These are phyloP conservation scores for Cydonia oblonga DNA, from an alignment of 331 rosid species.

Conservation along the genomic window DNA sequence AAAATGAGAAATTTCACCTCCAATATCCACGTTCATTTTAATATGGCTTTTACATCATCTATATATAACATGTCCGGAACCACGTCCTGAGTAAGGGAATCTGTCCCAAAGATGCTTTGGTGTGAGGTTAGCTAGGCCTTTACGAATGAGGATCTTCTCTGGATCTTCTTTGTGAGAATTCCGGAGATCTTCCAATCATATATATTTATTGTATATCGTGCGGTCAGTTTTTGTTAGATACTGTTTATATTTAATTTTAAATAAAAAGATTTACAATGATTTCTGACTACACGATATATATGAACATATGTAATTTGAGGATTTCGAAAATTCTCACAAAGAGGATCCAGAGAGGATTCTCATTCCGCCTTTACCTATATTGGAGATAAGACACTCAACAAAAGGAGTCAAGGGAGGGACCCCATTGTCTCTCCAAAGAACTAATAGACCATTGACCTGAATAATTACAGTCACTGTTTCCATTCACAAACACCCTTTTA, in stretches of 20 bases:
- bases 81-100: neutral
- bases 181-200: rapidly evolving
- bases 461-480: conserved; percentile 11
- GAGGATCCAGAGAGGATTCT: no score
- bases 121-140: neutral
- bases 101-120: neutral
- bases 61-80: neutral
- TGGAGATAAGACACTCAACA: neutral
- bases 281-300: no score
- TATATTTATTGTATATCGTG: rapidly evolving
- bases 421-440: conserved; percentile 2
- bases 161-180: no score
- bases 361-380: neutral
- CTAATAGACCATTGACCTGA: conserved; percentile 16
- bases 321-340: rapidly evolving
- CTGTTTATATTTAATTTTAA: no score
- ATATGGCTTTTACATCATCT: no score
- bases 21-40: no score
- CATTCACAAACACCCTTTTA: conserved; percentile 18
- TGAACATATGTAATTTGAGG: rapidly evolving
- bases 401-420: neutral
- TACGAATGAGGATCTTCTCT: no score
- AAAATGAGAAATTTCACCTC: neutral
- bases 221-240: no score
- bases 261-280: no score